Evolutionary conservation across 2,329 filamentous ascomycete genomes (phyloP).

Genomic region (Tolypocladium capitatum): DNA sequence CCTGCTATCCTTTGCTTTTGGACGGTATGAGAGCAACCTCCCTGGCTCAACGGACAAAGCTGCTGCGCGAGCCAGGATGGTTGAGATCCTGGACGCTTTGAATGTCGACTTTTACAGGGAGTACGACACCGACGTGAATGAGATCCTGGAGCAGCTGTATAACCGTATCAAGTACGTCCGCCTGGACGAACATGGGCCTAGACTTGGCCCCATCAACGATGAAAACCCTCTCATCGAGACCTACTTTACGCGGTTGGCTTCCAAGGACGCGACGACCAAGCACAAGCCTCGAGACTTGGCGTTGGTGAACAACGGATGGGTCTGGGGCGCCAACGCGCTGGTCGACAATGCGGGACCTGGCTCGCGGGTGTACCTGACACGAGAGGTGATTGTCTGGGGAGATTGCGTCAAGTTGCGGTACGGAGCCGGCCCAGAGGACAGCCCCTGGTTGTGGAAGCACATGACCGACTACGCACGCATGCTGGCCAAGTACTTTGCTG

Average conservation of each 20-base stretch:
- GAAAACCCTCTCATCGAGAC: constrained; percentile 77
- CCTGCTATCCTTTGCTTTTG: constrained; percentile 27
- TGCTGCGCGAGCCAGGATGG: constrained; percentile 40
- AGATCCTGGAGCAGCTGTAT: constrained; percentile 81
- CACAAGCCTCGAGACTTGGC: constrained; percentile 66
- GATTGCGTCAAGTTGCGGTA: constrained; percentile 97
- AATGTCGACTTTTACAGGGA: constrained; percentile 87
- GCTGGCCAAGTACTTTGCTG: constrained; percentile 89
- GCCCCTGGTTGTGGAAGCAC: constrained; percentile 86
- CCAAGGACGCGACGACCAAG: constrained; percentile 64
- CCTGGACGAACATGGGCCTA: constrained; percentile 83
- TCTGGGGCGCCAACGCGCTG: constrained; percentile 93
- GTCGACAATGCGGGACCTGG: constrained; percentile 84
- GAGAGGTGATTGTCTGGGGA: constrained; percentile 96
- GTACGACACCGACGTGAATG: constrained; percentile 71
- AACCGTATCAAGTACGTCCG: constrained; percentile 92
- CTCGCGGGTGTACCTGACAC: constrained; percentile 83
- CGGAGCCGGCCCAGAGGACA: constrained; percentile 66
- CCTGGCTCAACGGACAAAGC: constrained; percentile 31
- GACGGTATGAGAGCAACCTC: constrained; percentile 45
- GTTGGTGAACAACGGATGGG: constrained; percentile 94
- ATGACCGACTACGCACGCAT: constrained; percentile 88
- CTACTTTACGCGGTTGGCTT: constrained; percentile 83
- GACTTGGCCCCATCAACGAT: constrained; percentile 63
- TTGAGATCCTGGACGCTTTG: constrained; percentile 61